Base-by-base conservation (phyloP, 805 yeast genomes). In the Isabelozyma rhagii region DNA sequence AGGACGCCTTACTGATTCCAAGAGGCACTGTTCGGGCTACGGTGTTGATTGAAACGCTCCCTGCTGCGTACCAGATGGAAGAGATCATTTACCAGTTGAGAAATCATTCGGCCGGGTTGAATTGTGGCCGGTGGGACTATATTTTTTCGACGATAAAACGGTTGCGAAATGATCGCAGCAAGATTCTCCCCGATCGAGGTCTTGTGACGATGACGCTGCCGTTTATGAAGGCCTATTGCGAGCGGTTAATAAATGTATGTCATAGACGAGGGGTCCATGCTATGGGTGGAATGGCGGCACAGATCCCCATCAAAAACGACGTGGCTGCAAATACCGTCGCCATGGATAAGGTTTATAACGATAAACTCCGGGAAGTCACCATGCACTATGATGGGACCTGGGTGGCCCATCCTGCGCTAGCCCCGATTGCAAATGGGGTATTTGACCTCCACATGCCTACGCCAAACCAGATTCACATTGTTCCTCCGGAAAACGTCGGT, bases 221-320 rank as follows among this genome's bases (percentile, higher is more conserved):
- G 27, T 59, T 56, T 48, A 56, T 58, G 63, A 40, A 51, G 21
- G 51, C 62, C 3, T 59, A 58, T 46, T 59, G 60, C 42, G 51
- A 56, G 47, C 47, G 55, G 17, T 52, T 57, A 29, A 55, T 58
- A 27, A 52, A 57, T 50, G 53, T 56, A 28, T 57, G 60, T 49
- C 62, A 59, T 49, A 51, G 60, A 43, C 50, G 63, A 39, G 58
- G 55, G 47, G 62, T 59, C 17, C 63, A 59, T 41, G 63, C 63
- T 14, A 58, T 59, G 58, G 63, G 63, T 18, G 63, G 63, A 25
- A 59, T 59, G 63, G 63, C 63, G 14, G 63, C 63, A 13, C 62
- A 58, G 46, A 59, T 59, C 43, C 63, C 63, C 14, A 56, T 59
- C 48, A 59, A 59, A 44, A 55, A 58, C 41, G 57, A 59, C 43